A percentile compares a stretch with the other conserved stretches of the same genome.
Conservation (phyloP, 108 stramenopile species). For the Pseudonitzschia pungens region DNA sequence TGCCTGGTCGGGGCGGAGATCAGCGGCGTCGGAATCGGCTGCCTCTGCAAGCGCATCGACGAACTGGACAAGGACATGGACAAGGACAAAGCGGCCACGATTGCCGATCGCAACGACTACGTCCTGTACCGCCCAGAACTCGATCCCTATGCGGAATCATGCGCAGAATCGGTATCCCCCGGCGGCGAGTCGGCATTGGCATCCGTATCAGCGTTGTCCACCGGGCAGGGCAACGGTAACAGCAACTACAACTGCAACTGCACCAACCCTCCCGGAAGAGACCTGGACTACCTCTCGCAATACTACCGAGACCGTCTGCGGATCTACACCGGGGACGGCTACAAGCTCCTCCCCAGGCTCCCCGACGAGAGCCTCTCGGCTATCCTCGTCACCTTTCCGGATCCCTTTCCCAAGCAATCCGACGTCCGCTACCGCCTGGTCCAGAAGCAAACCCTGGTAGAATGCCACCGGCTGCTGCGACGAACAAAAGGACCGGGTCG, state of each 20-base stretch:
- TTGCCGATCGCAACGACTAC: not conserved
- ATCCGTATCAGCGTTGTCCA: too few relatives aligned
- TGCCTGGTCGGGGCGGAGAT: conserved; percentile 66
- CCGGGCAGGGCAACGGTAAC: too few relatives aligned
- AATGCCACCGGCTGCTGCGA: conserved; percentile 50
- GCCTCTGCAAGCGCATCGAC: conserved; percentile 46
- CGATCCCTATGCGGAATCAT: not conserved
- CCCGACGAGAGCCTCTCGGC: conserved; percentile 46
- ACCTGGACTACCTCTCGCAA: not conserved
- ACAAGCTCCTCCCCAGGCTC: conserved; percentile 57
- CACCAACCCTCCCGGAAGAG: too few relatives aligned
- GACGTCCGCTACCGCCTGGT: conserved; percentile 55
- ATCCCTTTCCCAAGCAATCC: conserved; percentile 60
- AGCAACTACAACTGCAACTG: too few relatives aligned
- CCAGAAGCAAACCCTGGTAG: conserved; percentile 44
- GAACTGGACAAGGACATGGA: not conserved
- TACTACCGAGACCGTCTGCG: conserved; percentile 38
- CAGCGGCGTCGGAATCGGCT: conserved; percentile 56
- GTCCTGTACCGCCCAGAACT: not conserved
- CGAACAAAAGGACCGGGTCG: not conserved
- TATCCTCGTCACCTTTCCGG: conserved; percentile 70
- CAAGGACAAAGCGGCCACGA: not conserved
- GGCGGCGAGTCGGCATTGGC: too few relatives aligned
- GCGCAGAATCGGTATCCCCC: too few relatives aligned
- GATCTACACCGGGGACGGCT: conserved; percentile 63